These are phyloP conservation scores for Coleophoma crateriformis DNA, from an alignment of 2,329 filamentous ascomycete species.

Conservation along the genomic window DNA sequence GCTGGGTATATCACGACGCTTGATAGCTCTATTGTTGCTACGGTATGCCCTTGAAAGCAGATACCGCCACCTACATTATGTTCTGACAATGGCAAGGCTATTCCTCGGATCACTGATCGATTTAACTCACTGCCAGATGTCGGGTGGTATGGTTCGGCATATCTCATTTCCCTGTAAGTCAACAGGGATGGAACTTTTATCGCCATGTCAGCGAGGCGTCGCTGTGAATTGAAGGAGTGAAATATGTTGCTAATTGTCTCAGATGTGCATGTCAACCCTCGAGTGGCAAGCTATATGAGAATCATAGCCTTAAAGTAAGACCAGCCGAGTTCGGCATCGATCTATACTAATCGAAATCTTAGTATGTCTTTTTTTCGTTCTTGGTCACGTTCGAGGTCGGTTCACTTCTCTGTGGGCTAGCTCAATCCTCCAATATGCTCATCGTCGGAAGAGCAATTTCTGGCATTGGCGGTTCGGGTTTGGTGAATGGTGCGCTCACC, in stretches of 20 bases:
- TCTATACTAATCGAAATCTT: conserved; percentile 1
- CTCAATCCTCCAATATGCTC: conserved; percentile 42
- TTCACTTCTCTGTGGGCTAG: conserved; percentile 44
- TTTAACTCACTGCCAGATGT: conserved; percentile 29
- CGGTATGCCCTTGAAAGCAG: conserved; percentile 37
- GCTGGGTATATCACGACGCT: conserved; percentile 11
- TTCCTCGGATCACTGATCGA: conserved; percentile 29
- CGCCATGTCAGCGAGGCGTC: too few relatives aligned
- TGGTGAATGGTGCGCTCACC: conserved; percentile 44
- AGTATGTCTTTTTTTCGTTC: conserved; percentile 7
- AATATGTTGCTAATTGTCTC: neutral
- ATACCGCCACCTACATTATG: conserved; percentile 24
- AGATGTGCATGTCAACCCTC: conserved; percentile 44
- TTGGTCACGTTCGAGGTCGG: conserved; percentile 50
- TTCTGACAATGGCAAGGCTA: conserved; percentile 13
- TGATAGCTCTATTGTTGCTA: conserved; percentile 12
- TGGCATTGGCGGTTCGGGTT: conserved; percentile 44
- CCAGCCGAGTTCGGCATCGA: neutral
- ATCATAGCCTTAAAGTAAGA: conserved; percentile 28
- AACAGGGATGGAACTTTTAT: too few relatives aligned
- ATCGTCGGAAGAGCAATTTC: conserved; percentile 50
- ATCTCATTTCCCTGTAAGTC: conserved; percentile 13
- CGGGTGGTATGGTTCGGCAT: conserved; percentile 28
- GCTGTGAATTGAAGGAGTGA: neutral
- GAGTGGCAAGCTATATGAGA: conserved; percentile 42